Conservation (phyloP, 2,329 filamentous ascomycete species). For the Talaromyces sp. region DNA sequence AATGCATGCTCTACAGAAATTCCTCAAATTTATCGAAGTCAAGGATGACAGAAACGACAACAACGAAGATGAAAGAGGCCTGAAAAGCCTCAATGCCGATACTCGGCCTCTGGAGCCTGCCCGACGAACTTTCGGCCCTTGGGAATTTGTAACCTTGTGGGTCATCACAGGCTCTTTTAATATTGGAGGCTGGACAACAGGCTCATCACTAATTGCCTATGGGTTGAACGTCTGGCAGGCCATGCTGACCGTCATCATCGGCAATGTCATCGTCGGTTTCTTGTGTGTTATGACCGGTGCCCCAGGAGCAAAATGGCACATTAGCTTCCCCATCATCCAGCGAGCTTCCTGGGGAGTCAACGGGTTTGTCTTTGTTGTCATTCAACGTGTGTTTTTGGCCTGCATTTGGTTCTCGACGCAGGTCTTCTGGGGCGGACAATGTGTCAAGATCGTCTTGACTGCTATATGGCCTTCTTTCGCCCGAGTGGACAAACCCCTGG, state of each 20-base stretch:
- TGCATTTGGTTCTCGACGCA: conserved; percentile 10
- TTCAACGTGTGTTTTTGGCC: conserved; percentile 4
- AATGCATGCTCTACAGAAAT: not conserved
- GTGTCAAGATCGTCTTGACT: conserved; percentile 3
- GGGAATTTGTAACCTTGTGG: conserved; percentile 3
- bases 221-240: conserved; percentile 9
- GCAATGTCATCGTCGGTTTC: conserved; percentile 7
- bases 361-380: conserved; percentile 1
- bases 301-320: conserved; percentile 5
- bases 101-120: conserved; percentile 1
- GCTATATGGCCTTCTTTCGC: conserved; percentile 7
- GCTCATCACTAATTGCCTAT: conserved; percentile 4
- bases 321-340: conserved; percentile 3
- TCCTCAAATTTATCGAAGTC: not conserved
- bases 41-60: not conserved
- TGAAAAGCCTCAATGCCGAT: conserved; percentile 4
- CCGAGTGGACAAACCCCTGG: not conserved
- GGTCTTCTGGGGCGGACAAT: conserved; percentile 2
- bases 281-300: conserved; percentile 2
- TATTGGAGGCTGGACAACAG: conserved; percentile 10
- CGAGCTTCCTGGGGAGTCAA: conserved; percentile 6
- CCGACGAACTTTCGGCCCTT: not conserved
- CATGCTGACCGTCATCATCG: conserved; percentile 2
- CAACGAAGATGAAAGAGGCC: not conserved
- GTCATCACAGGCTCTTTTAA: conserved; percentile 3